Base-by-base conservation (phyloP, 768 basidiomycete species). In the Hericium coralloides region DNA sequence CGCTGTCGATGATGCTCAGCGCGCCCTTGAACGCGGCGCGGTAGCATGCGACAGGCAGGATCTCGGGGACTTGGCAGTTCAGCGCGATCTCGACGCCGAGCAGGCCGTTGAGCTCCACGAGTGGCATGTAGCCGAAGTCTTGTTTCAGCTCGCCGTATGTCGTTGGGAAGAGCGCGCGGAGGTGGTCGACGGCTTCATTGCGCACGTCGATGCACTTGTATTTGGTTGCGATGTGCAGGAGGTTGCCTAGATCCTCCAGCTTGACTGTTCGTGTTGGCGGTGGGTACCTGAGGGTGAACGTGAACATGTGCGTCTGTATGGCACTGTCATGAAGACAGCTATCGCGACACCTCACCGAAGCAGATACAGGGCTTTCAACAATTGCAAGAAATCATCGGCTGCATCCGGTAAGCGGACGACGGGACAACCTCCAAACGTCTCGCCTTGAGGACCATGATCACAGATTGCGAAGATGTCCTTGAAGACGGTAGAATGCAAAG, bases 401-500 rank as follows among this genome's bases (percentile, higher is more conserved):
- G 10, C 8, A 37, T 54, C 53, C 7, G 20, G 25, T 26, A 45
- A 15, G 7, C 38, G 38, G 14, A 54, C 14, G 41, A 43, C 26
- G 18, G 39, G 20, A 23, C 53, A 54, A 10, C 22, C 41, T 43
- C 43, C 53, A 26, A 23, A 54, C 3, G 22, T 25, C 38, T 31
- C 38, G 10, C 23, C 41, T 8, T 39, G 10, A 7, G 7, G 38
- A 9, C 25, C 49, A 12, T 26, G 38, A 12, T n/a, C 18, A 36
- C 36, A 17, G 15, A 41, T 14, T 14, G 38, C 23, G 10, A 54
- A 45, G 55, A 62, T 62, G 51, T 55, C 60, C 38, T 56, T 57
- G 51, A 62, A 59, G 20, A 62, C 43, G 38, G 49, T 38, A 18
- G 55, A 57, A 23, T 62, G 50, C 7, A 36, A 17, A 12, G 51